These are phyloP conservation scores for Penicillium sp. DNA, from an alignment of 2,329 filamentous ascomycete genomes.

Conservation along the genomic window DNA sequence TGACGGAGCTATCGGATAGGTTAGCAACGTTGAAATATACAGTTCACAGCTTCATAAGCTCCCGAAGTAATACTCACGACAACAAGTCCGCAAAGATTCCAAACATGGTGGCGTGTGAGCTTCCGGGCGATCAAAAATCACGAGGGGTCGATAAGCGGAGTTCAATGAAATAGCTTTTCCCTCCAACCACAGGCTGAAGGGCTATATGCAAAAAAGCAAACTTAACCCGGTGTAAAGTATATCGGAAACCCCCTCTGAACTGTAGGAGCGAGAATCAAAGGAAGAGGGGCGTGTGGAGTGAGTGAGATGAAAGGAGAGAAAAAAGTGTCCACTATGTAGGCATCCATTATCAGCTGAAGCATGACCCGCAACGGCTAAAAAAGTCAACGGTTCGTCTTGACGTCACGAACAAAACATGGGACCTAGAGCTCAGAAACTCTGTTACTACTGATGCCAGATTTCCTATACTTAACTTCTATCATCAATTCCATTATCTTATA, in stretches of 20 bases:
- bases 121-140: conserved; percentile 3
- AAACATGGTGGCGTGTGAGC: conserved; percentile 60
- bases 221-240: neutral
- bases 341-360: conserved; percentile 15
- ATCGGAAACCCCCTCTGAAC: neutral
- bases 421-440: neutral
- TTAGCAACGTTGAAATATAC: neutral
- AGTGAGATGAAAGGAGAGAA: neutral
- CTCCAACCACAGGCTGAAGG: conserved; percentile 10
- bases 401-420: conserved; percentile 16
- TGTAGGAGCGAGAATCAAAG: neutral
- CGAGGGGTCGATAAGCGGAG: conserved; percentile 7
- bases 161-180: conserved; percentile 10
- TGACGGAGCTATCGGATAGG: conserved; percentile 64
- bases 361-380: conserved; percentile 7
- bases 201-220: neutral
- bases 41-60: neutral
- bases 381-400: conserved; percentile 21
- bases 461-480: neutral
- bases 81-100: conserved; percentile 75
- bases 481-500: neutral
- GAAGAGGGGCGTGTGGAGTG: neutral
- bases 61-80: conserved; percentile 60
- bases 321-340: conserved; percentile 6
- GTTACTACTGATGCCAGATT: no score